These are phyloP conservation scores for Scutellaria barbata DNA, from an alignment of 257 asterid genomes.

Conservation along the genomic window DNA sequence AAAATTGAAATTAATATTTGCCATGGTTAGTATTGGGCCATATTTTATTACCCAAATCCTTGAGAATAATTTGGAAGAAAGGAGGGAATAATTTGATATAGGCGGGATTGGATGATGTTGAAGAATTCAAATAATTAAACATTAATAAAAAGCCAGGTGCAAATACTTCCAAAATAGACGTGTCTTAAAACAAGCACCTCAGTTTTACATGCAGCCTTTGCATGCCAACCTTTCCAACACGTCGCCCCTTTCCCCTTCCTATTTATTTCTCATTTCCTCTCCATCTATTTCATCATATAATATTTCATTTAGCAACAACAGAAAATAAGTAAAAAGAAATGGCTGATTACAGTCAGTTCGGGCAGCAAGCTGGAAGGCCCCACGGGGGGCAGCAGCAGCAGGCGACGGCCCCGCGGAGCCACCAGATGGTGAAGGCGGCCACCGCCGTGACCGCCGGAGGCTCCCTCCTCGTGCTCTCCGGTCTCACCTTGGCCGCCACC, in stretches of 20 bases:
- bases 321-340: slow-evolving; percentile 21
- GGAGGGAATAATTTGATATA: too few species aligned
- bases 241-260: slow-evolving; percentile 28
- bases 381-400: slow-evolving; percentile 27
- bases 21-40: too few species aligned
- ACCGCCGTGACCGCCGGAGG: slow-evolving; percentile 80
- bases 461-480: slow-evolving; percentile 65
- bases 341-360: slow-evolving; percentile 44
- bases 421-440: slow-evolving; percentile 62
- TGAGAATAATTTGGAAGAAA: too few species aligned
- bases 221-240: slow-evolving; percentile 51
- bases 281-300: neutral
- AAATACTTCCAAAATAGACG: slow-evolving; percentile 40
- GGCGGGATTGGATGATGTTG: too few species aligned
- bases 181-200: slow-evolving; percentile 45
- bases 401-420: slow-evolving; percentile 52
- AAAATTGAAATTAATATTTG: too few species aligned
- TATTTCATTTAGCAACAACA: neutral
- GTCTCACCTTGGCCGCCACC: slow-evolving; percentile 63
- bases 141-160: slow-evolving; percentile 24
- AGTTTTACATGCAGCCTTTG: slow-evolving; percentile 55
- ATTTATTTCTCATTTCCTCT: slow-evolving; percentile 21
- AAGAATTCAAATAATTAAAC: too few species aligned
- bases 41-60: too few species aligned
- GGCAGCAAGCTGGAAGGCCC: slow-evolving; percentile 20